Evolutionary conservation across 805 yeast species (phyloP), one percentile per base, ranked within the genome.

Genomic region (Komagataella pastoris): DNA sequence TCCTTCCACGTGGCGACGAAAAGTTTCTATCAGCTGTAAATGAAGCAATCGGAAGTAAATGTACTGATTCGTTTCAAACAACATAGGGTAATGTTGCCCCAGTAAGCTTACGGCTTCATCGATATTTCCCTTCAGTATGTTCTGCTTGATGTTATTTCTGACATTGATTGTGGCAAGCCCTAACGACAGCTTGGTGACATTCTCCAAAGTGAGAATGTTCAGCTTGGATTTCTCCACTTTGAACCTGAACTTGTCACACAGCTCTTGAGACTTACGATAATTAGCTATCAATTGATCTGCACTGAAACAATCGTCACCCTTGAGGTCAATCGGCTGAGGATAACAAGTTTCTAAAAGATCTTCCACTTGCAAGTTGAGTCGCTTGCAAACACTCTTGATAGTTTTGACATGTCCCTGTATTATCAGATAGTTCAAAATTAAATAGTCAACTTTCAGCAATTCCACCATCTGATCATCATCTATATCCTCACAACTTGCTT

Each of bases 11-110:
- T 80, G 79, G n/a, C 61, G 61, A 44, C 91, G 67, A 44, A 89
- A 88, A 79, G 85, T 80, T 65, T 90, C 97, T 44, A 88, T 81
- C 56, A 90, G 69, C 58, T 83, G 84, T 56, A 88, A 68, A 49
- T 90, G 72, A 53, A 88, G 67, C 44, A 89, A 67, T 59, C 83
- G 78, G 68, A 88, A 88, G 64, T 88, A 88, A 23, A 88, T 67
- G 24, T 75, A 71, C 50, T 79, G 79, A 57, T 83, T 77, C 44
- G 73, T 69, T 56, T 85, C 91, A 44, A 86, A 67, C 23, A 85
- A 66, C 24, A 77, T 77, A 1, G 91, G 90, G 60, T 79, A 83
- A 47, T 74, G 62, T 50, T 76, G 73, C 57, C 80, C 80, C 48
- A 87, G 72, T 55, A 70, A 65, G 49, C 70, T 70, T 17, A 85